A percentile compares a stretch with the other conserved stretches of the same genome.
phyloP scores from a whole-genome alignment of 805 yeast genomes.

The Starmerella vaccinii region DNA sequence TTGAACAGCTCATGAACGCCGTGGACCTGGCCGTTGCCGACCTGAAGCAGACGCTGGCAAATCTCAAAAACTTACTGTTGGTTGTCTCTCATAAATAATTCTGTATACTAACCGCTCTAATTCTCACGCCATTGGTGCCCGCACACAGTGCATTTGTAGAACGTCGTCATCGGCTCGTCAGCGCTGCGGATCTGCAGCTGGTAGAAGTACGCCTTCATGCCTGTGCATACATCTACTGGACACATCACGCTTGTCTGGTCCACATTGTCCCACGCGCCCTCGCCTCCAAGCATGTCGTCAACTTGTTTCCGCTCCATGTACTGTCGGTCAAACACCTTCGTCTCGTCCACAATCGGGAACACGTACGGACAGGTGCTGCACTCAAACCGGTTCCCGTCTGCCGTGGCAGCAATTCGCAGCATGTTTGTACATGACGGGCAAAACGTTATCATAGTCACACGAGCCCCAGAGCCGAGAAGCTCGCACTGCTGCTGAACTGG shows the following conservation, averaged over 20 bases:
- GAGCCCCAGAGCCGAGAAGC: background rate
- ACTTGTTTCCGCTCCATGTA: constrained; percentile 76
- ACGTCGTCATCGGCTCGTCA: constrained; percentile 99
- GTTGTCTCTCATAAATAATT: constrained; percentile 22
- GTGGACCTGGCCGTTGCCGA: constrained; percentile 30
- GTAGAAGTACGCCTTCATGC: constrained; percentile 88
- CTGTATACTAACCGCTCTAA: constrained; percentile 29
- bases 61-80: constrained; percentile 30
- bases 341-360: constrained; percentile 66
- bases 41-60: constrained; percentile 32
- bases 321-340: constrained; percentile 77
- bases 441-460: constrained; percentile 66
- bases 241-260: constrained; percentile 92
- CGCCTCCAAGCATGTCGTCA: constrained; percentile 94
- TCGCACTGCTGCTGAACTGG: background rate
- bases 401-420: constrained; percentile 61
- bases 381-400: constrained; percentile 52
- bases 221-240: constrained; percentile 77
- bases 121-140: constrained; percentile 96
- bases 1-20: constrained; percentile 37
- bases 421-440: constrained; percentile 92
- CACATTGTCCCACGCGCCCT: constrained; percentile 97
- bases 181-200: constrained; percentile 95
- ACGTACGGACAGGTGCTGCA: constrained; percentile 95
- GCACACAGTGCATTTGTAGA: constrained; percentile 89